Base-by-base conservation (phyloP, 495 filamentous ascomycete species). In the Ascodesmis nigricans region DNA sequence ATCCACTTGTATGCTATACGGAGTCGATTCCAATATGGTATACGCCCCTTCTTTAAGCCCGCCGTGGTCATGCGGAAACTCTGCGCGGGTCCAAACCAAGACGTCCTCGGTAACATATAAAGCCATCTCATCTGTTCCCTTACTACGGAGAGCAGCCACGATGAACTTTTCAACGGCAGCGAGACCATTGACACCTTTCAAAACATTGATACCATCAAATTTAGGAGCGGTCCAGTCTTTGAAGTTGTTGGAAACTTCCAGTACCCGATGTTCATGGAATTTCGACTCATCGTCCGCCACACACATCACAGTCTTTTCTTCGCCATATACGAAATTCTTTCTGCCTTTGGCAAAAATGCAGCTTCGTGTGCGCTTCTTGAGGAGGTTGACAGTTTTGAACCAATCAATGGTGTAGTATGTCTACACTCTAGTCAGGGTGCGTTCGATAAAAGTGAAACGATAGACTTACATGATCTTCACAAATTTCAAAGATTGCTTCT, bases 1-100 rank as follows among this genome's bases (percentile, higher is more conserved):
- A 60, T 95, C 82, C 25, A 97, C 71, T 53, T 93, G 82, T 40
- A 97, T 79, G 58, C 83, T 91, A 60, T 95, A 91, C 43, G 91
- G 78, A 11, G 87, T 93, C 41, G 79, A 83, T 56, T 93, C 84
- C 19, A 97, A 62, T 15, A 95, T 62, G 0, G 87, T 97, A 50
- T 93, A 97, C 9, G 78, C 80, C 46, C 87, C 68, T 51, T 93
- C 66, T 44, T 76, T 66, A 16, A 97, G 53, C 5, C 49, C 49
- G 27, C 69, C 72, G 50, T 83, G 78, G 18, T 68, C 63, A 20
- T 68, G 66, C 26, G 67, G 69, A 54, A 97, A 95, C 41, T 84
- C 64, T 31, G 84, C 87, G n/a, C 78, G 71, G 49, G 91, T 76
- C 87, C 87, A 97, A 18, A 62, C 73, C 20, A 62, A 57, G 18